Percentiles rank a stretch among this genome's conserved stretches.
Conservation (phyloP, 805 yeast species). For the Lipomyces starkeyi region DNA sequence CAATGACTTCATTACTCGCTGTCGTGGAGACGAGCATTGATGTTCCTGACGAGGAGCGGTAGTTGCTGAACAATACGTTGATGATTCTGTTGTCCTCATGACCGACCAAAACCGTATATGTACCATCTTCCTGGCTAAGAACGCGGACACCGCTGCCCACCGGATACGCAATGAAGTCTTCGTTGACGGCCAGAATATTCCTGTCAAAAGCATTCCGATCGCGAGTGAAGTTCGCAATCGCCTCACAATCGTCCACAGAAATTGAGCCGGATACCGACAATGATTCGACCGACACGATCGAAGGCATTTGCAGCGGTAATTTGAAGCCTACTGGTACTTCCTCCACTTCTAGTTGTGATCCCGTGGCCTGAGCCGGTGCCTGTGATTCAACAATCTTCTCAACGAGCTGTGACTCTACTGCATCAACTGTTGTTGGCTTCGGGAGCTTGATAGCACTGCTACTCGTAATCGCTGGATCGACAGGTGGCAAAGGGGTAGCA, state of each 20-base stretch:
- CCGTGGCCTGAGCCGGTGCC: background rate
- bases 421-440: background rate
- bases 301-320: slow-evolving; percentile 14
- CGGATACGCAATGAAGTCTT: slow-evolving; percentile 35
- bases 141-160: slow-evolving; percentile 29
- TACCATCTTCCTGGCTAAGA: slow-evolving; percentile 33
- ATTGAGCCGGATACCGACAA: slow-evolving; percentile 19
- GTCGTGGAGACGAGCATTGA: slow-evolving; percentile 35
- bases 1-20: slow-evolving; percentile 34
- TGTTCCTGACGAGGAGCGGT: slow-evolving; percentile 21
- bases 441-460: slow-evolving; percentile 5
- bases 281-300: slow-evolving; percentile 19
- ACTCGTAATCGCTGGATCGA: slow-evolving; percentile 18
- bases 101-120: slow-evolving; percentile 27
- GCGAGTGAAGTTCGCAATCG: slow-evolving; percentile 30
- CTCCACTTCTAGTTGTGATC: background rate
- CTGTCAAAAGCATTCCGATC: slow-evolving; percentile 21
- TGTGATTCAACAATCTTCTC: background rate
- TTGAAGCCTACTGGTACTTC: slow-evolving; percentile 12
- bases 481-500: background rate
- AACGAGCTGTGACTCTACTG: background rate
- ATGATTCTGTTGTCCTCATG: slow-evolving; percentile 31
- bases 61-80: slow-evolving; percentile 24
- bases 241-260: slow-evolving; percentile 24
- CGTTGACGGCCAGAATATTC: slow-evolving; percentile 28